phyloP scores from a whole-genome alignment of 2,329 filamentous ascomycete species.

The Ophiosphaerella narmari region DNA sequence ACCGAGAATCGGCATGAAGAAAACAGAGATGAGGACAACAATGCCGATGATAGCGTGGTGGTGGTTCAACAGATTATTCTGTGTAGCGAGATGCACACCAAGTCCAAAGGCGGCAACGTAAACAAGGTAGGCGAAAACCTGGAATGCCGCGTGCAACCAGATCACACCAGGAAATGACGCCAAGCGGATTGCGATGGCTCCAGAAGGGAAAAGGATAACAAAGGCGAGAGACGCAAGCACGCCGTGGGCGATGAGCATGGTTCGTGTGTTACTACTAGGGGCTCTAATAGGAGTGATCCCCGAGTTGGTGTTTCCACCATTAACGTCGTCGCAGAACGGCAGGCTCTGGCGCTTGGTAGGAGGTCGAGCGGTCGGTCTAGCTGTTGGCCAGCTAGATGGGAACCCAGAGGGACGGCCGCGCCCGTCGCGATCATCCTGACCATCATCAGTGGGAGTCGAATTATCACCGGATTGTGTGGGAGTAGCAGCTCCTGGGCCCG shows the following conservation, averaged over 20 bases:
- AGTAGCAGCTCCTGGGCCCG: constrained; percentile 5
- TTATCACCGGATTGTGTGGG: constrained; percentile 7
- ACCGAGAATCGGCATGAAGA: constrained; percentile 61
- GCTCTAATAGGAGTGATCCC: constrained; percentile 22
- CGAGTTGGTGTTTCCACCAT: constrained; percentile 15
- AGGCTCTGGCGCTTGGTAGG: constrained; percentile 27
- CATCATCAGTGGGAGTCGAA: neutral
- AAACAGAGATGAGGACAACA: constrained; percentile 54
- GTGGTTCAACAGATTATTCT: constrained; percentile 41
- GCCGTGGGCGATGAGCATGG: constrained; percentile 51
- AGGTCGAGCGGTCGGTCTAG: constrained; percentile 21
- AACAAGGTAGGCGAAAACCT: constrained; percentile 55
- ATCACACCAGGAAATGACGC: constrained; percentile 50
- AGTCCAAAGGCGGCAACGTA: constrained; percentile 56
- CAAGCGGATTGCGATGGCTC: constrained; percentile 50
- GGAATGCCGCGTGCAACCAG: constrained; percentile 53
- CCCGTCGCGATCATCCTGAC: constrained; percentile 7
- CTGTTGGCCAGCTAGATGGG: too few species aligned
- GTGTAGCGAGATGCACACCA: constrained; percentile 55
- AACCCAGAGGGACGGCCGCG: neutral
- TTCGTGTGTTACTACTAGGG: constrained; percentile 12
- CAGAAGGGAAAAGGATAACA: constrained; percentile 52
- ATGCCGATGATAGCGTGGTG: constrained; percentile 61
- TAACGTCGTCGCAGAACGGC: constrained; percentile 36
- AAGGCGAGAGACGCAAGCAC: constrained; percentile 51